phyloP scores from a whole-genome alignment of 768 basidiomycete species.

The Lentinula guzmanii region DNA sequence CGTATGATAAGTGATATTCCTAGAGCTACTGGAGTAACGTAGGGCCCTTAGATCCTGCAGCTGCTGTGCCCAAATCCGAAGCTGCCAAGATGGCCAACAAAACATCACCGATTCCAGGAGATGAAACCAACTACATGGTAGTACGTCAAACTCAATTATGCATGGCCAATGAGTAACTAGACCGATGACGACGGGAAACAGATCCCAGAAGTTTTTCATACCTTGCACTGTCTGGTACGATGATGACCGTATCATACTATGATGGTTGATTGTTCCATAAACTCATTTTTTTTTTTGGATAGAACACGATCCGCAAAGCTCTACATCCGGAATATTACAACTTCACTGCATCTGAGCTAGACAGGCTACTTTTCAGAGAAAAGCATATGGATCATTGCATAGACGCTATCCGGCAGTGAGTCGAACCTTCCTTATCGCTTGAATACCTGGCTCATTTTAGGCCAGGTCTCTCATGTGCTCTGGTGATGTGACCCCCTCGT shows the following conservation, averaged over 20 bases:
- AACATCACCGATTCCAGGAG: conserved; percentile 1
- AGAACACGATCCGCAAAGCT: not conserved
- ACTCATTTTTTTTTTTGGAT: not conserved
- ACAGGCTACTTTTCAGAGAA: not conserved
- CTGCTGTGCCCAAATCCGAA: conserved; percentile 1
- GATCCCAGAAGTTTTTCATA: not conserved
- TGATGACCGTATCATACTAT: no score
- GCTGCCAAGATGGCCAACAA: not conserved
- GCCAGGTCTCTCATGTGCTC: conserved; percentile 9
- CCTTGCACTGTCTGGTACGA: not conserved
- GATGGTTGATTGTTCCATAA: no score
- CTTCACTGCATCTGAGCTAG: not conserved
- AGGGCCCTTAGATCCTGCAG: not conserved
- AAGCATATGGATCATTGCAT: conserved; percentile 10
- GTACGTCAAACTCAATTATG: not conserved
- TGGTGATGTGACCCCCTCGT: conserved; percentile 11
- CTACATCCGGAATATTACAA: not conserved
- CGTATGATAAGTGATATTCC: no score
- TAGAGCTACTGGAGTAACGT: no score
- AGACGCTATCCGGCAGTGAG: conserved; percentile 2
- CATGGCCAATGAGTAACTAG: not conserved
- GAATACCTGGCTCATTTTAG: not conserved
- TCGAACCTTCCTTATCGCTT: not conserved
- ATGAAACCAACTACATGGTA: conserved; percentile 3
- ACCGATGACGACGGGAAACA: not conserved